Evolutionary conservation across 2,329 filamentous ascomycete genomes (phyloP), one percentile per base, ranked within the genome.

Genomic region (Penicillium aurantiogriseum): DNA sequence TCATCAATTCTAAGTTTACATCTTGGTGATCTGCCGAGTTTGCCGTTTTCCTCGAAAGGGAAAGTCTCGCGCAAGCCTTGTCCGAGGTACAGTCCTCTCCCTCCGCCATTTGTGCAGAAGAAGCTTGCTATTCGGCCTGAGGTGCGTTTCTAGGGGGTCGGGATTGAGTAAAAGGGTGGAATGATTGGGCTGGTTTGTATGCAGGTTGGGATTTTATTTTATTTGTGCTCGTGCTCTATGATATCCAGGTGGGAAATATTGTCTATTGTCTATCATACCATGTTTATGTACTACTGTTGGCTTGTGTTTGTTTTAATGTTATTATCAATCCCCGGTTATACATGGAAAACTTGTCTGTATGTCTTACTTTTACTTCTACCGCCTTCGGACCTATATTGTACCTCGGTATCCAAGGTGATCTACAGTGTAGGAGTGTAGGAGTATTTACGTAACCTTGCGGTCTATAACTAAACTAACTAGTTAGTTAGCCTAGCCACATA

Each of bases 1-100:
- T 65, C 60, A 4, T 67, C 60, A 3, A 54, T 63, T 35, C 23
- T 67, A 4, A 66, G 63, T 31, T 47, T 64, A 10, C 58, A 62
- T 38, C 52, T 61, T 17, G 58, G 51, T 8, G 61, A 67, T 33
- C 25, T 66, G 13, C 56, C 62, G 0, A 21, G 29, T 25, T 43
- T 64, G 35, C 29, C 58, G 0, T 60, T 64, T 35, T 31, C 52
- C 10, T 31, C 55, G 10, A 44, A 35, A 21, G n/a, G 19, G 4
- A 59, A 60, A n/a, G 13, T 60, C 23, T 21, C 52, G 11, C 29
- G 54, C 25, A 66, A 59, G 47, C 49, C 60, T 15, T 45, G 54
- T 17, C 57, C 60, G 10, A 47, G 64, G 29, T 67, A 64, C 52
- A 64, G 53, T 15, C 51, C 57, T n/a, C 54, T 67, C 8, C 64